phyloP scores from a whole-genome alignment of 352 stramenopile species.

The Globisporangium viniferum region DNA sequence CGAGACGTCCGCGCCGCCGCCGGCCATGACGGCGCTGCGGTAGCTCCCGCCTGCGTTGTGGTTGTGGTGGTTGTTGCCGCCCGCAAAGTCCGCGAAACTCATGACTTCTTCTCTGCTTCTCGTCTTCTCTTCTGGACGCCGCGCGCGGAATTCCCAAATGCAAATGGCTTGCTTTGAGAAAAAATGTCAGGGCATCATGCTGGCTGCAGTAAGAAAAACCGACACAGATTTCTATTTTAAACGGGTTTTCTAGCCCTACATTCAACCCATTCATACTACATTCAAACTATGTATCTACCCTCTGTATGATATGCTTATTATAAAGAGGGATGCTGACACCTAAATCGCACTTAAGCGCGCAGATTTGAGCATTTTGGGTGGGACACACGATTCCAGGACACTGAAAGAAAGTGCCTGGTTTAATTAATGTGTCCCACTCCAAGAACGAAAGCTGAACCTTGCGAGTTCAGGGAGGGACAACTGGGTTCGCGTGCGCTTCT shows the following conservation, averaged over 20 bases:
- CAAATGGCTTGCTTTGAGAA: neutral
- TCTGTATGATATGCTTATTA: neutral
- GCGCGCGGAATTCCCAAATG: neutral
- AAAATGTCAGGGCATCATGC: neutral
- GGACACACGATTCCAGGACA: neutral
- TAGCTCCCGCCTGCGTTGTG: conserved; percentile 7
- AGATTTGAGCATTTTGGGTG: neutral
- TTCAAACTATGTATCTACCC: neutral
- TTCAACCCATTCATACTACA: neutral
- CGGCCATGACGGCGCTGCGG: conserved; percentile 13
- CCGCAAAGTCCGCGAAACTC: conserved; percentile 69
- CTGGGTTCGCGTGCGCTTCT: neutral
- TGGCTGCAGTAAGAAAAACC: neutral
- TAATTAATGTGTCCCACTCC: neutral
- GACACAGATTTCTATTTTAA: neutral
- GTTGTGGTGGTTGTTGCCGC: conserved; percentile 9
- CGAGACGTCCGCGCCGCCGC: conserved; percentile 8
- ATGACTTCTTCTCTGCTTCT: conserved; percentile 19
- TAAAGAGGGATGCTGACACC: neutral
- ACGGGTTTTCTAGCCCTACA: neutral
- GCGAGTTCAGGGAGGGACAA: neutral
- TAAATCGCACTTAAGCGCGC: neutral
- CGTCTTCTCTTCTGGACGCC: neutral
- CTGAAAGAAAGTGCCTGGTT: neutral
- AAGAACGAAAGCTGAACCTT: neutral